Percentiles rank a stretch among this genome's conserved stretches.
phyloP scores from a whole-genome alignment of 2,329 filamentous ascomycete species.

The Tolypocladium album region DNA sequence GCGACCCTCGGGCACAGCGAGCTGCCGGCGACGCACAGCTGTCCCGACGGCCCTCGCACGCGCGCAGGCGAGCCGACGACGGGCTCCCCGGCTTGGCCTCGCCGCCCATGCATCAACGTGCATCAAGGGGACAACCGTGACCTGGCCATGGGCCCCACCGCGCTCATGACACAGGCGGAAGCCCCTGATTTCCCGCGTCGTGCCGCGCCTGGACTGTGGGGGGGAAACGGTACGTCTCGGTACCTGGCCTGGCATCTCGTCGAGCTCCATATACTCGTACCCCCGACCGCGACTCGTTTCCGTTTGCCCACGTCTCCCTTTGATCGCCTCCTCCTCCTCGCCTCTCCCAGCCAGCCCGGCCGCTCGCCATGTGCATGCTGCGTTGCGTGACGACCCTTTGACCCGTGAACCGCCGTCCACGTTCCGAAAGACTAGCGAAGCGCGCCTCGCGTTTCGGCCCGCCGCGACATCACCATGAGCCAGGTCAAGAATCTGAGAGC shows the following conservation, averaged over 20 bases:
- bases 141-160: conserved; percentile 2
- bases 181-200: not conserved
- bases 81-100: not conserved
- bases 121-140: not conserved
- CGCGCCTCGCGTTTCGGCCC: not conserved
- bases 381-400: not conserved
- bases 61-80: not conserved
- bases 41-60: not conserved
- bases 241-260: conserved; percentile 1
- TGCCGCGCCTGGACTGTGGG: not conserved
- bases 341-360: not conserved
- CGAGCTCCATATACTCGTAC: not conserved
- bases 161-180: not conserved
- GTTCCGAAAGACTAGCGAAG: not conserved
- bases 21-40: not conserved
- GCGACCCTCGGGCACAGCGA: not conserved
- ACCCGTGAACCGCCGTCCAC: not conserved
- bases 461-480: conserved; percentile 38
- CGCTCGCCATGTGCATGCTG: not conserved
- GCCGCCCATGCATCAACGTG: not conserved
- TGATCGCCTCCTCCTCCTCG: not conserved
- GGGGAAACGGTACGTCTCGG: not conserved
- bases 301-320: not conserved
- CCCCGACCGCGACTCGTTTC: not conserved
- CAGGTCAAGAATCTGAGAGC: conserved; percentile 66